A percentile compares a stretch with the other conserved stretches of the same genome.
These are phyloP conservation scores for Eucalyptus globulus DNA, from an alignment of 345 rosid genomes.

Conservation along the genomic window DNA sequence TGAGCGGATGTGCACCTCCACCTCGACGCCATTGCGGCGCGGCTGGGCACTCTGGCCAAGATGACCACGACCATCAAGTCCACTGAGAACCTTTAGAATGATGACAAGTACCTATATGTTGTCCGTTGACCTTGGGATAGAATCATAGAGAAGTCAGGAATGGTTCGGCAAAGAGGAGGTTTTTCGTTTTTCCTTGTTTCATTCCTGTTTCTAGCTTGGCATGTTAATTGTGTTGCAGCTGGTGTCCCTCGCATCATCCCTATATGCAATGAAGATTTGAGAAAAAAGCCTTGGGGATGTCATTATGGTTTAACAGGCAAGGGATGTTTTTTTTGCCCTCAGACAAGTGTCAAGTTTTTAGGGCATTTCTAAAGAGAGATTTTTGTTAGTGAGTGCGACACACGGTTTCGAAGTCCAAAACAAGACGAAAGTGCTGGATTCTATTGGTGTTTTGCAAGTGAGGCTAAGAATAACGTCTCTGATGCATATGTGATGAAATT, in stretches of 20 bases:
- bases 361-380: neutral
- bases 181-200: neutral
- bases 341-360: neutral
- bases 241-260: neutral
- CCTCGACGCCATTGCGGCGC: conserved; percentile 79
- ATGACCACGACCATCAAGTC: conserved; percentile 81
- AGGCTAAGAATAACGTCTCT: neutral
- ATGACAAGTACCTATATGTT: neutral
- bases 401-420: neutral
- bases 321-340: neutral
- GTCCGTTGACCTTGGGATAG: neutral
- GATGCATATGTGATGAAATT: neutral
- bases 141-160: neutral
- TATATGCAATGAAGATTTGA: neutral
- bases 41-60: conserved; percentile 95
- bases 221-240: neutral
- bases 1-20: conserved; percentile 92
- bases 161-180: neutral
- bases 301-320: neutral
- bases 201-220: neutral
- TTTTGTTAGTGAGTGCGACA: neutral
- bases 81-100: neutral
- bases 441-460: neutral
- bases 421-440: neutral
- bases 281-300: neutral